Evolutionary conservation across 208 protist genomes (phyloP).

Genomic region (Novymonas esmeraldas): DNA sequence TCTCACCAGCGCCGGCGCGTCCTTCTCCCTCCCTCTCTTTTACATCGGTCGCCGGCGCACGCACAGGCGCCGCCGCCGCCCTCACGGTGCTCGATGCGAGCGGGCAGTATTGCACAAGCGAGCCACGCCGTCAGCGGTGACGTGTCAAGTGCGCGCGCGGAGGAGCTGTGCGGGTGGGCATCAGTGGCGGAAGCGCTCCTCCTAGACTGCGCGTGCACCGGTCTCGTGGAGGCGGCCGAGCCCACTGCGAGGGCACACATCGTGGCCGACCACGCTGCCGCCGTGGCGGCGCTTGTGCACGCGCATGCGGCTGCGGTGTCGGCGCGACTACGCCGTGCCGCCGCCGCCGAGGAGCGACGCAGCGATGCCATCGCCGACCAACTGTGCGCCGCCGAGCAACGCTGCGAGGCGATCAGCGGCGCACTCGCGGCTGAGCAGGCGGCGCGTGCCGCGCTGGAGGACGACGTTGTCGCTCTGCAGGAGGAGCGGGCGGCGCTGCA

Average conservation of each 20-base stretch:
- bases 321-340: slow-evolving; percentile 11
- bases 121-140: slow-evolving; percentile 3
- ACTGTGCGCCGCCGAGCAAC: slow-evolving; percentile 4
- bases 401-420: not conserved
- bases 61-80: not conserved
- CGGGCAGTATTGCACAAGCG: not conserved
- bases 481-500: slow-evolving; percentile 11
- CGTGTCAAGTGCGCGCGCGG: not conserved
- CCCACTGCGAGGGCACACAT: slow-evolving; percentile 27
- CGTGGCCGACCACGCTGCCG: slow-evolving; percentile 6
- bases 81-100: slow-evolving; percentile 4
- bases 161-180: slow-evolving; percentile 44
- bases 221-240: slow-evolving; percentile 32
- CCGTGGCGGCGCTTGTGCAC: slow-evolving; percentile 14
- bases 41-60: not conserved
- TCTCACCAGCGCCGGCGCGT: slow-evolving; percentile 1
- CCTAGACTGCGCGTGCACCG: slow-evolving; percentile 19
- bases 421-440: slow-evolving; percentile 12
- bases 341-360: slow-evolving; percentile 1
- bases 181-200: slow-evolving; percentile 33
- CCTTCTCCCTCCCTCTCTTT: not conserved
- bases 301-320: not conserved
- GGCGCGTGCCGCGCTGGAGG: slow-evolving; percentile 12
- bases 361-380: not conserved
- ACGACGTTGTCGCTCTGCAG: slow-evolving; percentile 5